Percentiles rank a stretch among this genome's conserved stretches.
Evolutionary conservation across 345 rosid species (phyloP).

Genomic region (Eucalyptus coolabah): DNA sequence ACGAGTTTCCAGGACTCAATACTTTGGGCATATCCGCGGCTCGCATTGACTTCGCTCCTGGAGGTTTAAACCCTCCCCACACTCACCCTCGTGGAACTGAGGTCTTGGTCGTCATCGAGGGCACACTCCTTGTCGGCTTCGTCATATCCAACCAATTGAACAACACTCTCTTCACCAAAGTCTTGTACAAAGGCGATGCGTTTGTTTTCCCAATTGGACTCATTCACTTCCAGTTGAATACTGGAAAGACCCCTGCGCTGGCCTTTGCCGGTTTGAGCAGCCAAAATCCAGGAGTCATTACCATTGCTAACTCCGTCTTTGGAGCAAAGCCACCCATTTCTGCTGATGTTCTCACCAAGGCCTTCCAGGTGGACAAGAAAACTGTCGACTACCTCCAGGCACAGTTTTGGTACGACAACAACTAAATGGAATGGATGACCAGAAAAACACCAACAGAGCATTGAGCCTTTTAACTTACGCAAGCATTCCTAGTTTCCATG

Average conservation of each 20-base stretch:
- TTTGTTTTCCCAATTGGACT: slow-evolving; percentile 26
- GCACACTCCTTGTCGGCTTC: slow-evolving; percentile 12
- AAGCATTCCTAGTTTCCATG: too few species aligned
- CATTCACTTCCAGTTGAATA: slow-evolving; percentile 21
- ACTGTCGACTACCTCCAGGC: slow-evolving; percentile 7
- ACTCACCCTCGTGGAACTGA: slow-evolving; percentile 28
- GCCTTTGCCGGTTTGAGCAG: slow-evolving; percentile 9
- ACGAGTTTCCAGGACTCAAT: slow-evolving; percentile 7
- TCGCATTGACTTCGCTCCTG: slow-evolving; percentile 7
- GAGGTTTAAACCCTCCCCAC: slow-evolving; percentile 30
- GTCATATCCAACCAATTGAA: slow-evolving; percentile 10
- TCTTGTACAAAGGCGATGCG: slow-evolving; percentile 3
- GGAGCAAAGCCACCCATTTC: slow-evolving; percentile 3
- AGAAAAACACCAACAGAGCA: not conserved
- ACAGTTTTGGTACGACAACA: slow-evolving; percentile 4
- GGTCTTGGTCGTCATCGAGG: slow-evolving; percentile 16
- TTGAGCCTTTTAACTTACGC: not conserved
- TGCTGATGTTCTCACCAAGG: slow-evolving; percentile 10
- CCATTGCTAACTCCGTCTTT: slow-evolving; percentile 9
- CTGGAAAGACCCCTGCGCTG: slow-evolving; percentile 16
- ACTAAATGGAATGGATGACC: not conserved
- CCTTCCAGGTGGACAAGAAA: slow-evolving; percentile 18
- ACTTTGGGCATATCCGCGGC: slow-evolving; percentile 10
- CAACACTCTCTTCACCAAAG: slow-evolving; percentile 1
- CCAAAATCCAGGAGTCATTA: slow-evolving; percentile 12